A percentile compares a stretch with the other conserved stretches of the same genome.
Conservation (phyloP, 164 flowering plant species). For the Stephania japonica region DNA sequence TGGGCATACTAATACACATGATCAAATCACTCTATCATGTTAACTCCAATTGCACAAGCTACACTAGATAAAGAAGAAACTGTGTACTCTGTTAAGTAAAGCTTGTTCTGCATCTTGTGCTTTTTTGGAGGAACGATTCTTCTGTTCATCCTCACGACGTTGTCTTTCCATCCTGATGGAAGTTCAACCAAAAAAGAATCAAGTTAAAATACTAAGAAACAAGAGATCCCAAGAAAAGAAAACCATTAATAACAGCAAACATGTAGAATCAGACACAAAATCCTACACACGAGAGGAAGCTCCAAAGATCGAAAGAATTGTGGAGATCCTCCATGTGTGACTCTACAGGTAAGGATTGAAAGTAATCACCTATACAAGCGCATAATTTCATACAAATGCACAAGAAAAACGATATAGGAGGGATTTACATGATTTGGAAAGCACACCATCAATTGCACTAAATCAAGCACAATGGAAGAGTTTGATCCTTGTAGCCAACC, state of each 20-base stretch:
- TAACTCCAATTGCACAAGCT: neutral
- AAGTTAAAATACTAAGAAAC: neutral
- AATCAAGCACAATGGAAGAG: too few species aligned
- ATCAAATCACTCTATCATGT: neutral
- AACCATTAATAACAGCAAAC: neutral
- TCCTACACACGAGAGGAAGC: neutral
- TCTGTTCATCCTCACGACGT: constrained; percentile 87
- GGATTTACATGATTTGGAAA: too few species aligned
- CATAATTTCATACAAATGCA: neutral
- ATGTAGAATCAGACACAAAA: neutral
- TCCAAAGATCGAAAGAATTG: neutral
- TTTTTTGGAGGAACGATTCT: constrained; percentile 67
- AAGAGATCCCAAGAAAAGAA: neutral
- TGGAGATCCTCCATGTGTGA: neutral
- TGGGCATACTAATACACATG: neutral
- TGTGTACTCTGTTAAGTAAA: constrained; percentile 62
- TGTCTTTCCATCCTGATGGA: constrained; percentile 89
- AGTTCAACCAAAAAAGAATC: constrained; percentile 4
- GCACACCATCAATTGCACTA: too few species aligned
- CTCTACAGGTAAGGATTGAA: neutral
- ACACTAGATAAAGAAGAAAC: constrained; percentile 1
- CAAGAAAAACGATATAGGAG: too few species aligned
- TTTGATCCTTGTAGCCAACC: too few species aligned
- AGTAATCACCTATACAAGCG: neutral
- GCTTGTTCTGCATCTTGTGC: constrained; percentile 79